phyloP scores from a whole-genome alignment of 1,139 yeast species.

The Diutina catenulata region DNA sequence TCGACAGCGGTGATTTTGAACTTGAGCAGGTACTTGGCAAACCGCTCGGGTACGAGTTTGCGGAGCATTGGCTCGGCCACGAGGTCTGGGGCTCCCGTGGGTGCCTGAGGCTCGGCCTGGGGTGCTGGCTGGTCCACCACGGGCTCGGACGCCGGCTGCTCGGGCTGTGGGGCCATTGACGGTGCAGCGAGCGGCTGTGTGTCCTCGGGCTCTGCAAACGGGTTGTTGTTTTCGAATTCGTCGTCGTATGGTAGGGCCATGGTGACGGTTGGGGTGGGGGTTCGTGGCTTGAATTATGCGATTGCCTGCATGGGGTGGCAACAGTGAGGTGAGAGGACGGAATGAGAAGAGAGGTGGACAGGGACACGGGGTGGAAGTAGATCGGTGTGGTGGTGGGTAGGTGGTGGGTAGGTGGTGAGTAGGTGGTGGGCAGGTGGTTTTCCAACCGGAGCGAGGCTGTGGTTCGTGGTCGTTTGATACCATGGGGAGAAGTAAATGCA shows the following conservation, averaged over 20 bases:
- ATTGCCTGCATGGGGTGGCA: no score
- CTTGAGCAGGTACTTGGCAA: constrained; percentile 22
- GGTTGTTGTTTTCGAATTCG: constrained; percentile 3
- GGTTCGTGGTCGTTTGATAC: no score
- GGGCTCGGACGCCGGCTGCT: neutral
- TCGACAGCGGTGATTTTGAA: constrained; percentile 24
- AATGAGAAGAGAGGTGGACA: no score
- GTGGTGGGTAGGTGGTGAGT: no score
- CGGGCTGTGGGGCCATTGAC: neutral
- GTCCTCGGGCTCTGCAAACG: constrained; percentile 4
- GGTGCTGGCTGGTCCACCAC: constrained; percentile 17
- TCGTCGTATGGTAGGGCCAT: constrained; percentile 3
- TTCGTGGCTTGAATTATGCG: no score
- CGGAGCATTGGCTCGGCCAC: constrained; percentile 13
- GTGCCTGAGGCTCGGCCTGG: neutral
- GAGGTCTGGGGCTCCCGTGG: neutral
- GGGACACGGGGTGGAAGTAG: no score
- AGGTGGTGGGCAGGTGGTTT: no score
- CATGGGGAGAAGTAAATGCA: no score
- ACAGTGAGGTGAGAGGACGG: no score
- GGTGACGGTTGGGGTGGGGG: no score
- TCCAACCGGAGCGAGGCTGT: no score
- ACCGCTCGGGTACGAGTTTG: constrained; percentile 40
- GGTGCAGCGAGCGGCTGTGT: neutral
- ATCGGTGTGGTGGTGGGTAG: no score